Evolutionary conservation across 2,329 filamentous ascomycete genomes (phyloP).

Genomic region (Acrocalymma vagum): DNA sequence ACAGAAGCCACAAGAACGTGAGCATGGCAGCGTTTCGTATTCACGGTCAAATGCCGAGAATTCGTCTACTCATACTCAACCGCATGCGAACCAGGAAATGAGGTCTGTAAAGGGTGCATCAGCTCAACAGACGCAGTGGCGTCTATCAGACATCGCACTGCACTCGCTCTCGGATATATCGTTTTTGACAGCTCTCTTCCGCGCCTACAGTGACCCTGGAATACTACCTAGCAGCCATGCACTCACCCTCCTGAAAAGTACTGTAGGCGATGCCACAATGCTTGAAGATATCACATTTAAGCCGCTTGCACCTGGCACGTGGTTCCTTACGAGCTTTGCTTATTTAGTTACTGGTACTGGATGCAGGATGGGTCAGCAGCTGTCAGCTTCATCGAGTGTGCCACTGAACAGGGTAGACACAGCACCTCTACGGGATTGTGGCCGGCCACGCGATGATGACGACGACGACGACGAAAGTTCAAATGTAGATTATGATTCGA

Average conservation of each 20-base stretch:
- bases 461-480: conserved; percentile 8
- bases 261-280: conserved; percentile 2
- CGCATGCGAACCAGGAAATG: conserved; percentile 2
- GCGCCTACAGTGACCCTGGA: conserved; percentile 2
- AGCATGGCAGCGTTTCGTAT: conserved; percentile 3
- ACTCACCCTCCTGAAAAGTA: conserved; percentile 6
- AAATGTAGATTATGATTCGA: conserved; percentile 1
- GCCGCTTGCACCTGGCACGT: conserved; percentile 5
- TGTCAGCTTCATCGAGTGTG: conserved; percentile 5
- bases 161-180: conserved; percentile 8
- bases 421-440: conserved; percentile 1
- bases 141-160: conserved; percentile 4
- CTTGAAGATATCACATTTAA: conserved; percentile 5
- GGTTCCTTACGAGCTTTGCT: conserved; percentile 6
- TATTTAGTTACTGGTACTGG: conserved; percentile 1
- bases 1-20: conserved; percentile 2
- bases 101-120: conserved; percentile 2
- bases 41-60: conserved; percentile 5
- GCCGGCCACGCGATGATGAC: conserved; percentile 4
- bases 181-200: conserved; percentile 9
- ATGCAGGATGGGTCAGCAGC: conserved; percentile 3
- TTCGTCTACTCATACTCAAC: conserved; percentile 1
- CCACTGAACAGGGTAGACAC: conserved; percentile 1
- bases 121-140: conserved; percentile 6
- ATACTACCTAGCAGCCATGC: conserved; percentile 5